These are phyloP conservation scores for Coprinopsis marcescibilis DNA, from an alignment of 768 basidiomycete species.

Conservation along the genomic window DNA sequence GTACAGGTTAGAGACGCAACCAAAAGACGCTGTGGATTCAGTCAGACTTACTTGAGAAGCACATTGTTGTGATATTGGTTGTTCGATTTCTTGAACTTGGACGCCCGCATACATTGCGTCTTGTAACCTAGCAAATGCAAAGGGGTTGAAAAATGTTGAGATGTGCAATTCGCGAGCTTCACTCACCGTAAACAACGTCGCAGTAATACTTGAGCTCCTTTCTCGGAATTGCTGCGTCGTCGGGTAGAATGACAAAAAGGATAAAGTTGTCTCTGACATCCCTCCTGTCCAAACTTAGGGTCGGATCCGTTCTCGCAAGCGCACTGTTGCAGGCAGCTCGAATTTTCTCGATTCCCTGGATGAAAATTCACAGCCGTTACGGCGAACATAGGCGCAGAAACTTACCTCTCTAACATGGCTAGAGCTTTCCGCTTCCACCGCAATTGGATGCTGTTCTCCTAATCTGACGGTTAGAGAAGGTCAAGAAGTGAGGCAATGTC, in stretches of 20 bases:
- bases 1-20: neutral
- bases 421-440: too few relatives aligned
- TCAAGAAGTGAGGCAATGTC: too few relatives aligned
- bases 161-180: neutral
- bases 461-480: too few relatives aligned
- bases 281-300: too few relatives aligned
- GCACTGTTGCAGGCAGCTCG: too few relatives aligned
- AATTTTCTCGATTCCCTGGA: too few relatives aligned
- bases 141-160: too few relatives aligned
- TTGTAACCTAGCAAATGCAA: neutral
- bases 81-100: constrained; percentile 17
- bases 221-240: constrained; percentile 37
- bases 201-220: constrained; percentile 49
- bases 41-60: constrained; percentile 39
- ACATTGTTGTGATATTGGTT: constrained; percentile 56
- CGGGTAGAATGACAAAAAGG: constrained; percentile 46
- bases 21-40: neutral
- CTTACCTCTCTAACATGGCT: too few relatives aligned
- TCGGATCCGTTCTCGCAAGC: too few relatives aligned
- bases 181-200: constrained; percentile 27
- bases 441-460: too few relatives aligned
- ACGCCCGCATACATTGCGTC: constrained; percentile 7
- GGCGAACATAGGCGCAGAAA: too few relatives aligned
- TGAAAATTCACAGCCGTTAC: too few relatives aligned
- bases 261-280: constrained; percentile 19